These are phyloP conservation scores for Leptographium wingfieldii DNA, from an alignment of 2,329 filamentous ascomycete species.

Conservation along the genomic window DNA sequence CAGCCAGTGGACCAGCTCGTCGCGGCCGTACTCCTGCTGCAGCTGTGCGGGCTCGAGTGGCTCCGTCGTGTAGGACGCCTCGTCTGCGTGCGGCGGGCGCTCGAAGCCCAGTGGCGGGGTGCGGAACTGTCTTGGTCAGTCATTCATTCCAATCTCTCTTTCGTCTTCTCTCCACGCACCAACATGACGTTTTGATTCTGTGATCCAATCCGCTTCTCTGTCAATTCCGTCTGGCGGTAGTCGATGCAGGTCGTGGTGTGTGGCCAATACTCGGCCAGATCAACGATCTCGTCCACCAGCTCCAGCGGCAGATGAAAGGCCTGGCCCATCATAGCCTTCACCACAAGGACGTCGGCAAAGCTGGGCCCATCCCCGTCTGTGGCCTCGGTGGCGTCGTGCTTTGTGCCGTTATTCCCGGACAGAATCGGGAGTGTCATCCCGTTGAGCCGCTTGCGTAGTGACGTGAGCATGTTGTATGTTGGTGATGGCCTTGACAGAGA, in stretches of 20 bases:
- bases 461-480: not conserved
- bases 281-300: conserved; percentile 41
- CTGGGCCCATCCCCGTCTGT: not conserved
- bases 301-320: conserved; percentile 37
- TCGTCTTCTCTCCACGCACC: too few species aligned
- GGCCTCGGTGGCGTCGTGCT: too few species aligned
- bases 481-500: not conserved
- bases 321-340: conserved; percentile 34
- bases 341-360: conserved; percentile 33
- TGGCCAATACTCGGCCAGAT: conserved; percentile 51
- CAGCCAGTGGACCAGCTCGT: conserved; percentile 17
- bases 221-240: conserved; percentile 9
- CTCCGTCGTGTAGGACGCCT: not conserved
- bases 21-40: not conserved
- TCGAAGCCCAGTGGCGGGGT: conserved; percentile 27
- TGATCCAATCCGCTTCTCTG: too few species aligned
- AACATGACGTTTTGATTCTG: too few species aligned
- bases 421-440: too few species aligned
- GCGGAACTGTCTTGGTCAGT: conserved; percentile 21
- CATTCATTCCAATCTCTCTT: too few species aligned
- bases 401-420: too few species aligned
- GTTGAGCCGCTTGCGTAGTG: not conserved
- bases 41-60: not conserved
- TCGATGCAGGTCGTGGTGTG: conserved; percentile 27
- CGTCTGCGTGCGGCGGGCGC: conserved; percentile 15